phyloP scores from a whole-genome alignment of 352 stramenopile species.

The Pythium volutum region DNA sequence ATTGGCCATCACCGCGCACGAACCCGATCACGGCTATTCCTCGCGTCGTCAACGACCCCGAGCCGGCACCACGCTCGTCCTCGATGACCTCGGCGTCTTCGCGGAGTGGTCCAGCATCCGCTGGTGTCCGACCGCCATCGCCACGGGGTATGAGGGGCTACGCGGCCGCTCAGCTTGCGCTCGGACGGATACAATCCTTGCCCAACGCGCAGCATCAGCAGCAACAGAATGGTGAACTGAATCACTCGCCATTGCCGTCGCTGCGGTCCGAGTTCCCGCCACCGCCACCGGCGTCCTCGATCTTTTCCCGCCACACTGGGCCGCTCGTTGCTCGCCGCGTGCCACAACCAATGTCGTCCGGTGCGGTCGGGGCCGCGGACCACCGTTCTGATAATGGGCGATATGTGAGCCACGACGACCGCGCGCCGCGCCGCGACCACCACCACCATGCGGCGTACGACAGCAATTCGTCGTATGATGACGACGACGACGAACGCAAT shows the following conservation, averaged over 20 bases:
- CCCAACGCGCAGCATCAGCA: slow-evolving; percentile 5
- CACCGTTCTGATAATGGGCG: neutral
- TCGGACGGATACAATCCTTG: neutral
- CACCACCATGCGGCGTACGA: slow-evolving; percentile 12
- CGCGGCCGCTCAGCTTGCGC: neutral
- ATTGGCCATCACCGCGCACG: slow-evolving; percentile 43
- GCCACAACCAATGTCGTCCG: slow-evolving; percentile 8
- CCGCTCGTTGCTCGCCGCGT: neutral
- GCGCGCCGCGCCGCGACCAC: neutral
- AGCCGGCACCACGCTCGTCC: neutral
- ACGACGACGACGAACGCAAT: slow-evolving; percentile 17
- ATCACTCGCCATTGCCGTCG: slow-evolving; percentile 10
- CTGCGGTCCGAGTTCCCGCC: slow-evolving; percentile 8
- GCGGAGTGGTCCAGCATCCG: neutral
- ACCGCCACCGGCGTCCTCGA: slow-evolving; percentile 9
- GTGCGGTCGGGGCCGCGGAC: neutral
- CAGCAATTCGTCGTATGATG: slow-evolving; percentile 10
- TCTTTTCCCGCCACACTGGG: slow-evolving; percentile 12
- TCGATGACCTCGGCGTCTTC: neutral
- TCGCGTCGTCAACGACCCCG: slow-evolving; percentile 14
- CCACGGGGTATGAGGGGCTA: slow-evolving; percentile 3
- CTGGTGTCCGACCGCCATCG: neutral
- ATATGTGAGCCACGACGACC: slow-evolving; percentile 15
- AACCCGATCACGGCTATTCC: slow-evolving; percentile 18
- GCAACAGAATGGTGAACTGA: neutral